Evolutionary conservation across 1,139 yeast genomes (phyloP), one percentile per base, ranked within the genome.

Genomic region (Yamadazyma taylorii): DNA sequence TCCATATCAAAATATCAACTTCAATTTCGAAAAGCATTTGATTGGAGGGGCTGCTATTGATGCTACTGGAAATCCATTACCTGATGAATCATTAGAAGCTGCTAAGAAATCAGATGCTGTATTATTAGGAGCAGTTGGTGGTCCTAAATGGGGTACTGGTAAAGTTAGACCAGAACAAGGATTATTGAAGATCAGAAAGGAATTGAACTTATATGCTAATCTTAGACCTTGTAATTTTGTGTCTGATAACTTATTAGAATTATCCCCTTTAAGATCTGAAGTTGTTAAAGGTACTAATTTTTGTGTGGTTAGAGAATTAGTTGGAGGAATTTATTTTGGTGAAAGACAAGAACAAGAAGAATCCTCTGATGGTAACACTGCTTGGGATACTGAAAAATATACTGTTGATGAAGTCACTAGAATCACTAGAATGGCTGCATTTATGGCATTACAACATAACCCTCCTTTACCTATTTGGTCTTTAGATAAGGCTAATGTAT

Each of bases 41-140:
- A 90, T 92, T 54, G 98, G 98, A 43, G 98, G 98, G 50, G 97
- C 97, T 37, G 96, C 97, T 35, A 90, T 92, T 57, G 98, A 92
- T 60, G 97, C 96, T 41, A 84, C 95, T 32, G 98, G 98, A 37
- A 79, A 61, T 32, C 97, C 98, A 39, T 74, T 92, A 48, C 88
- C 97, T n/a, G 95, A 84, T 45, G 94, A 75, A 38, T 75, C 97
- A 2, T 74, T 92, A 36, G 85, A 71, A 35, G 88, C 95, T n/a
- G 79, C 97, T 34, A 89, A 86, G 64, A 66, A 67, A 32, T 85
- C 97, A 1, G 95, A 92, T 59, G 98, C 98, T 25, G 96, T 92
- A 14, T 70, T 92, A 46, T 74, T 92, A 41, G 98, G 98, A 47
- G 97, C 98, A 5, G 98, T 92, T 19, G 98, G 98, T 47, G 98